Evolutionary conservation across 177 flowering plant genomes (phyloP), one percentile per base, ranked within the genome.

Genomic region (Vitis hybrid): DNA sequence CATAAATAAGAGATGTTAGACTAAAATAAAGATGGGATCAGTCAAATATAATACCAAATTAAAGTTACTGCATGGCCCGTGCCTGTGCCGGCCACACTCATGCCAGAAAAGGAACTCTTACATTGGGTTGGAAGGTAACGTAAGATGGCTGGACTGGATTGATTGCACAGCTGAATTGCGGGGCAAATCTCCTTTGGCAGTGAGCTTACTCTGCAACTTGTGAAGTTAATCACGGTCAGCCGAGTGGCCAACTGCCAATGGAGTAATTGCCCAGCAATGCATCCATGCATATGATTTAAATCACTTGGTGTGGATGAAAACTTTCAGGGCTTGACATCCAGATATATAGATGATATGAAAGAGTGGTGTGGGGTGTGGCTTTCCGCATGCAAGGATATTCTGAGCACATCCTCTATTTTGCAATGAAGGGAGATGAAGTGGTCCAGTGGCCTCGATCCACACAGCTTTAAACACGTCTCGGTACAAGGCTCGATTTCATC

Each of bases 151-250:
- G 45, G 45, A n/a, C 15, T 3, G 9, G 20, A 55, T 18, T 51
- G 55, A 15, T 48, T 61, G 71, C 60, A 59, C 29, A 67, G 73
- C 10, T 62, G 67, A 65, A 68, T 75, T 70, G 70, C 79, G 51
- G 82, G 77, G 79, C 82, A 79, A 79, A 79, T 79, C 82, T 72
- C 74, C 78, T 75, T 80, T 80, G 83, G 83, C 80, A 80, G 80
- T 54, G 63, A 64, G 71, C 71, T 20, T 59, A 72, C 53, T 63
- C 70, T 12, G 15, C 56, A 3, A 16, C 66, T 10, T 50, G 16
- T 54, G 34, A 48, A 7, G 1, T 26, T 22, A 19, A 19, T 22
- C 34, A 57, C 26, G 50, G 2, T 19, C 31, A 22, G 67, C 14
- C 31, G 14, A 63, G 61, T 34, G 7, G 72, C 69, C 63, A 52